These are phyloP conservation scores for Schizonepeta tenuifolia DNA, from an alignment of 257 asterid genomes.

Conservation along the genomic window DNA sequence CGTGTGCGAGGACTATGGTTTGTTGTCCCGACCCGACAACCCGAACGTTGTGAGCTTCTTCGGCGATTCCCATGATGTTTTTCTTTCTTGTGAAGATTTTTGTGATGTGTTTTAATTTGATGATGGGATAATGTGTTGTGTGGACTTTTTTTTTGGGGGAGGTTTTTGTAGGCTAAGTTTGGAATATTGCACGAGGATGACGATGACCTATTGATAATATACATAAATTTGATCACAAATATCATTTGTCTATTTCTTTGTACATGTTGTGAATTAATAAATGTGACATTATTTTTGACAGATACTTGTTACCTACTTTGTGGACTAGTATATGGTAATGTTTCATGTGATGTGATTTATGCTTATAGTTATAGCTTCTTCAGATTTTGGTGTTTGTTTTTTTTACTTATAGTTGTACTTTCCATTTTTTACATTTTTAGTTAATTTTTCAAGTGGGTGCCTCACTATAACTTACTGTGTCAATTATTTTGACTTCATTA, in stretches of 20 bases:
- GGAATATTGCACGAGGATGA: conserved; percentile 15
- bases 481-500: too few species aligned
- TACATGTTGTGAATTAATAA: not conserved
- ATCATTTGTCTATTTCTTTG: not conserved
- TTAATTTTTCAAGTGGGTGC: not conserved
- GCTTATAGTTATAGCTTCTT: not conserved
- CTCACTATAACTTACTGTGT: too few species aligned
- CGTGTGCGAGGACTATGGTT: conserved; percentile 52
- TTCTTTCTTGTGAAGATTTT: not conserved
- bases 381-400: not conserved
- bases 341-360: conserved; percentile 2
- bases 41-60: conserved; percentile 77
- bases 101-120: too few species aligned
- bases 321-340: not conserved
- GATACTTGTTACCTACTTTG: conserved; percentile 24
- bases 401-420: not conserved
- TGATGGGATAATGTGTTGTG: not conserved
- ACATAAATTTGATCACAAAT: not conserved
- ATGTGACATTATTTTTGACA: conserved; percentile 18
- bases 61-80: conserved; percentile 46
- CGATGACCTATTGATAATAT: conserved; percentile 35
- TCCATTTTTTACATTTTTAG: too few species aligned
- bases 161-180: conserved; percentile 22
- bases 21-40: conserved; percentile 55
- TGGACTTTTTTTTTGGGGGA: not conserved